phyloP scores from a whole-genome alignment of 148 eudicot genomes.

The Rhododendron simsii region DNA sequence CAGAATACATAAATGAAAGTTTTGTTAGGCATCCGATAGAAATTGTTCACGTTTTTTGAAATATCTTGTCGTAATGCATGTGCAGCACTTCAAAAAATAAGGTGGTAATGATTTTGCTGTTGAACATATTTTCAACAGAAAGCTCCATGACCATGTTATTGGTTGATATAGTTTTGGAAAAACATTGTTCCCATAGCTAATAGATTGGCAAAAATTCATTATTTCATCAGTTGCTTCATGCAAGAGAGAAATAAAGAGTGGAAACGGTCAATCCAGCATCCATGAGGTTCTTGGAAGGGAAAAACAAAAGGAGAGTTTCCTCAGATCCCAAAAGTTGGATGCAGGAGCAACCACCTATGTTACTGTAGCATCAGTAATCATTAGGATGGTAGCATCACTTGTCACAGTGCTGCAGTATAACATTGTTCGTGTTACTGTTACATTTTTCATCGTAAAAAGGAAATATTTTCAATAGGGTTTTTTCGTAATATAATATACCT shows the following conservation, averaged over 20 bases:
- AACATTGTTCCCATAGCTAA: neutral
- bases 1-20: neutral
- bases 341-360: neutral
- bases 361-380: neutral
- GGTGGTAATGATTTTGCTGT: neutral
- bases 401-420: neutral
- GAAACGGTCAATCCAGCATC: neutral
- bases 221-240: neutral
- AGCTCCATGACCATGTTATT: neutral
- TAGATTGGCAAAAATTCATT: neutral
- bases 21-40: neutral
- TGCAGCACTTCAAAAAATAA: neutral
- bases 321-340: neutral
- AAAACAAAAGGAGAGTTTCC: neutral
- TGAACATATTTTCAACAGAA: neutral
- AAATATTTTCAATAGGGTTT: neutral
- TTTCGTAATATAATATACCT: neutral
- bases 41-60: neutral
- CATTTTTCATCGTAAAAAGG: neutral
- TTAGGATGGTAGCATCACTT: neutral
- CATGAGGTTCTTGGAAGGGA: neutral
- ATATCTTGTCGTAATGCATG: neutral
- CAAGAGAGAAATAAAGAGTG: neutral
- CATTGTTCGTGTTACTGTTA: neutral
- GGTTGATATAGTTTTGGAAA: neutral